Percentiles rank a stretch among this genome's conserved stretches.
Evolutionary conservation across 2,329 filamentous ascomycete species (phyloP).

Genomic region (Juglanconis oblonga): DNA sequence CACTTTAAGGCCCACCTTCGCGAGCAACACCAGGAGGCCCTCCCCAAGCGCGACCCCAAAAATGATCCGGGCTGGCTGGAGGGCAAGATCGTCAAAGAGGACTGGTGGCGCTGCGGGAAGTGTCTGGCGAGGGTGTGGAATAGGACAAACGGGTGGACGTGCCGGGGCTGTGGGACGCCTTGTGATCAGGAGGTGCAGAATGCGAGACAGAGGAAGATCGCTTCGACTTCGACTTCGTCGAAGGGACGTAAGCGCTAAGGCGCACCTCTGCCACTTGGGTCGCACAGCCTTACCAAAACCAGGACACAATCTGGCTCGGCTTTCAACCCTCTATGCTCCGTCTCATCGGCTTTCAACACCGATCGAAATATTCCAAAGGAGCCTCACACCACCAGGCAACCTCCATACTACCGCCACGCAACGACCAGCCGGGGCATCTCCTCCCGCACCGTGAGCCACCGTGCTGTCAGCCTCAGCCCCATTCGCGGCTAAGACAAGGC

Average conservation of each 20-base stretch:
- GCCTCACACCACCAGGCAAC: background rate
- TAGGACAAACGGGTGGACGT: constrained; percentile 40
- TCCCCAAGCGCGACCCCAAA: constrained; percentile 42
- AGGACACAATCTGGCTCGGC: background rate
- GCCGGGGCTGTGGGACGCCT: constrained; percentile 42
- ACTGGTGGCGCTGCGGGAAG: constrained; percentile 54
- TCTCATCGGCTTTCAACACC: background rate
- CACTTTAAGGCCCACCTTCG: constrained; percentile 57
- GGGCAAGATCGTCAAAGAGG: constrained; percentile 34
- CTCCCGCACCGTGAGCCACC: too few species aligned
- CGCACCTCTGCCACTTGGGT: background rate
- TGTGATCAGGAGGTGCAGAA: constrained; percentile 43
- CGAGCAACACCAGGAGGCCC: constrained; percentile 53
- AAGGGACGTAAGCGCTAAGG: background rate
- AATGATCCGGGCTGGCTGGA: constrained; percentile 34
- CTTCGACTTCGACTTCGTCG: constrained; percentile 12
- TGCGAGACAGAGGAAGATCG: constrained; percentile 5
- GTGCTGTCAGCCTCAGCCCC: background rate
- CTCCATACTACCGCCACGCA: too few species aligned
- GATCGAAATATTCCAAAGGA: too few species aligned
- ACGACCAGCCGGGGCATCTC: too few species aligned
- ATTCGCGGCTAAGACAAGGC: background rate
- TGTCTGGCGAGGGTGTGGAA: constrained; percentile 47
- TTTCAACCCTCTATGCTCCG: background rate
- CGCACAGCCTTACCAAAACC: background rate